phyloP scores from a whole-genome alignment of 495 filamentous ascomycete species.

The Talaromyces trachyspermus region DNA sequence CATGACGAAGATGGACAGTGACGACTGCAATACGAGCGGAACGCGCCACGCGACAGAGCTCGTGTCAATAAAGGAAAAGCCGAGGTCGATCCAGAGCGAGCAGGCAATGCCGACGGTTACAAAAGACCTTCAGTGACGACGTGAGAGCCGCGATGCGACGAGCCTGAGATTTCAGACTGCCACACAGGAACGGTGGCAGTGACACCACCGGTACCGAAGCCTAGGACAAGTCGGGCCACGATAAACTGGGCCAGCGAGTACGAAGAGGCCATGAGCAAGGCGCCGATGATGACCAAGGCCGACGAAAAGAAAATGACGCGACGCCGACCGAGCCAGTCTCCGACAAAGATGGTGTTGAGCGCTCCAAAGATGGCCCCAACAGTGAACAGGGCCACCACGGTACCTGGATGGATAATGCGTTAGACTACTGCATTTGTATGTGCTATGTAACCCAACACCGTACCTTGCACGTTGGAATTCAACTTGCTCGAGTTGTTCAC shows the following conservation, averaged over 20 bases:
- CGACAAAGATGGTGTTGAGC: conserved; percentile 24
- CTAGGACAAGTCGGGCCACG: conserved; percentile 49
- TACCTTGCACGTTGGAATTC: conserved; percentile 37
- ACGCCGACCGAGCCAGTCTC: conserved; percentile 25
- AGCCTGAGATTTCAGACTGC: conserved; percentile 54
- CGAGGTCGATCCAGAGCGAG: conserved; percentile 63
- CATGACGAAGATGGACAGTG: conserved; percentile 53
- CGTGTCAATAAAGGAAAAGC: conserved; percentile 42
- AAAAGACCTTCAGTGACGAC: conserved; percentile 59
- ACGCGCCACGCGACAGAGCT: conserved; percentile 54
- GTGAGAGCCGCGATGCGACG: conserved; percentile 54
- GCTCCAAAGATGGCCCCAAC: conserved; percentile 29
- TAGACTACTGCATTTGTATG: too few relatives aligned
- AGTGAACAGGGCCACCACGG: conserved; percentile 28
- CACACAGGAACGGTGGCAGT: conserved; percentile 59
- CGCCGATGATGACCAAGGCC: conserved; percentile 28
- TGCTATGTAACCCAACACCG: conserved; percentile 6
- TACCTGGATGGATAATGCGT: conserved; percentile 20
- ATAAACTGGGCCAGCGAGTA: conserved; percentile 29
- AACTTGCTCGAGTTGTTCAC: conserved; percentile 30
- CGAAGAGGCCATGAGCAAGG: conserved; percentile 35
- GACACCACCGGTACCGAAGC: conserved; percentile 55
- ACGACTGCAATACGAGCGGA: conserved; percentile 57
- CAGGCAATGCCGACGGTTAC: conserved; percentile 59
- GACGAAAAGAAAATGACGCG: conserved; percentile 25